Evolutionary conservation across 768 basidiomycete species (phyloP).

Genomic region (Kondoa subrosea): DNA sequence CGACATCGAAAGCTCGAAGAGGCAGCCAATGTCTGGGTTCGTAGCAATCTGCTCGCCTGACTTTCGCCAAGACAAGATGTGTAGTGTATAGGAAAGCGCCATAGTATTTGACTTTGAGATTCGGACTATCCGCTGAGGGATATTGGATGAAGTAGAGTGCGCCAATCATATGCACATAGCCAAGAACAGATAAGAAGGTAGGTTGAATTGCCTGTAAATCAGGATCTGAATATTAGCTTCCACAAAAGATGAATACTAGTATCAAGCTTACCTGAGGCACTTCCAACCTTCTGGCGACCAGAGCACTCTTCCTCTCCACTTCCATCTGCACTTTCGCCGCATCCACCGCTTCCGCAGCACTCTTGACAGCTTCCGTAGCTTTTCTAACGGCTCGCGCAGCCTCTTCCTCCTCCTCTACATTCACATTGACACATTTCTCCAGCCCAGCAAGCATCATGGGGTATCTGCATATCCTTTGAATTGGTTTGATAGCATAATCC

Average conservation of each 20-base stretch:
- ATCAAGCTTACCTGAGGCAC: not conserved
- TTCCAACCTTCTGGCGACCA: not conserved
- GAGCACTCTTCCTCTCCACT: not conserved
- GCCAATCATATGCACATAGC: conserved; percentile 61
- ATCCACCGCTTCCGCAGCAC: conserved; percentile 59
- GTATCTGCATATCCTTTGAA: conserved; percentile 90
- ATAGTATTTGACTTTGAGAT: conserved; percentile 41
- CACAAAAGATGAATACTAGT: not conserved
- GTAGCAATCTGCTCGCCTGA: conserved; percentile 54
- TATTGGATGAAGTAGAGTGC: conserved; percentile 73
- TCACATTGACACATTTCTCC: conserved; percentile 19
- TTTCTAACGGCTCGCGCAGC: conserved; percentile 27
- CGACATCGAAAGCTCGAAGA: conserved; percentile 52
- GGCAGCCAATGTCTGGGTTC: conserved; percentile 81
- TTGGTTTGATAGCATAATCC: conserved; percentile 93
- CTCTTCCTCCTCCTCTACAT: conserved; percentile 1
- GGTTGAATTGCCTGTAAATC: conserved; percentile 26
- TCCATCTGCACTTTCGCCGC: conserved; percentile 46
- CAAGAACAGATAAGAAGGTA: conserved; percentile 44
- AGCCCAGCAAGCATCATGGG: conserved; percentile 73
- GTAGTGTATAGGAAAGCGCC: conserved; percentile 83
- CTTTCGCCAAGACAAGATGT: conserved; percentile 73
- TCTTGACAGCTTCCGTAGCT: conserved; percentile 51
- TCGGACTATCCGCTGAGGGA: conserved; percentile 38
- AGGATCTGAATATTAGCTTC: not conserved